A percentile compares a stretch with the other conserved stretches of the same genome.
phyloP scores from a whole-genome alignment of 768 basidiomycete species.

The Leccinum imitatum region DNA sequence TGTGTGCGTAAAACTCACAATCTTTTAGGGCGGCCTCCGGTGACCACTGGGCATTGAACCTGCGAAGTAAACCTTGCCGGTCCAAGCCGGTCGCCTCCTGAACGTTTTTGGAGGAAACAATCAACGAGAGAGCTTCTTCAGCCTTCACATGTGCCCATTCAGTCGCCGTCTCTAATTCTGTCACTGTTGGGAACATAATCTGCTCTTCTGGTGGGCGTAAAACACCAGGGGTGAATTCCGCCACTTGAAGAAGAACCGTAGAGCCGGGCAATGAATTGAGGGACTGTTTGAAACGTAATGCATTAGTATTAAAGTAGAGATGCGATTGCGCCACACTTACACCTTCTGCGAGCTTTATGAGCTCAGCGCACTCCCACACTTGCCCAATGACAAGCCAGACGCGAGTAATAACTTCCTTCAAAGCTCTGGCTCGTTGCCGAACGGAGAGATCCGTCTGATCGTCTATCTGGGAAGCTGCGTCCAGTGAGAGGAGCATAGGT shows the following conservation, averaged over 20 bases:
- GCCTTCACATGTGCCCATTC: slow-evolving; percentile 46
- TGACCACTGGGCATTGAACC: slow-evolving; percentile 66
- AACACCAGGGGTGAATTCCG: slow-evolving; percentile 37
- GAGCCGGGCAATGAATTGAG: slow-evolving; percentile 42
- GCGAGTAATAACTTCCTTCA: slow-evolving; percentile 62
- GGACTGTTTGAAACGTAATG: slow-evolving; percentile 36
- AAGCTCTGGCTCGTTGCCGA: slow-evolving; percentile 46
- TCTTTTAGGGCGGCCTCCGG: slow-evolving; percentile 71
- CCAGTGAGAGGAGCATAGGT: slow-evolving; percentile 84
- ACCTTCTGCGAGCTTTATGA: slow-evolving; percentile 54
- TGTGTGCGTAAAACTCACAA: slow-evolving; percentile 49
- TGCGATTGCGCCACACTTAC: slow-evolving; percentile 38
- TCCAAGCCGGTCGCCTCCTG: slow-evolving; percentile 68
- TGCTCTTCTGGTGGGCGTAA: slow-evolving; percentile 47
- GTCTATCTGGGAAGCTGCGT: slow-evolving; percentile 48
- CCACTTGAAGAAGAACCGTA: slow-evolving; percentile 37
- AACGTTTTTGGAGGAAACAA: slow-evolving; percentile 52
- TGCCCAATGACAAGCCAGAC: slow-evolving; percentile 70
- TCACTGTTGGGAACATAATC: slow-evolving; percentile 39
- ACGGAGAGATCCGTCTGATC: slow-evolving; percentile 39
- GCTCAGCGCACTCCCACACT: slow-evolving; percentile 63
- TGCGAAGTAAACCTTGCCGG: slow-evolving; percentile 49
- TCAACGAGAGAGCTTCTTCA: slow-evolving; percentile 51
- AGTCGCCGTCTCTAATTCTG: slow-evolving; percentile 21
- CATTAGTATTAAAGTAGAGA: slow-evolving; percentile 19